Evolutionary conservation across 306 rosid species (phyloP).

Genomic region (Boehmeria nivea): DNA sequence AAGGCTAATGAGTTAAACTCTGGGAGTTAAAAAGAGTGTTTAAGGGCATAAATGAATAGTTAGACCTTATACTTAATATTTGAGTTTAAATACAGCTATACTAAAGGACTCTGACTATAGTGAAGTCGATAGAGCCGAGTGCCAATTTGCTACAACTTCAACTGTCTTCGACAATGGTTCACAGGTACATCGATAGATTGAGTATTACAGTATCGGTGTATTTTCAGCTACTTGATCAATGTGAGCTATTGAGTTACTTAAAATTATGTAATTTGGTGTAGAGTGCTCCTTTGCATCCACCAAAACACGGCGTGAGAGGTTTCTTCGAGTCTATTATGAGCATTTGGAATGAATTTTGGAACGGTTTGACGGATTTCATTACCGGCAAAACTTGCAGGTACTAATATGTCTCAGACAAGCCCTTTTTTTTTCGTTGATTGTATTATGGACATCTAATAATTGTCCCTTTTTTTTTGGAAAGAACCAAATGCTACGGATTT

Average conservation of each 20-base stretch:
- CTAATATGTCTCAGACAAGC: background rate
- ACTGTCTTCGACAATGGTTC: conserved; percentile 88
- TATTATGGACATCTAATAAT: background rate
- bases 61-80: conserved; percentile 4
- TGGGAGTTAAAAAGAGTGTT: background rate
- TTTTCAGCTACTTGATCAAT: no score
- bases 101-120: conserved; percentile 79
- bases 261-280: conserved; percentile 21
- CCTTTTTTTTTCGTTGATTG: background rate
- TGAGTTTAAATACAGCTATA: conserved; percentile 50
- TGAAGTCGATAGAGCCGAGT: conserved; percentile 91
- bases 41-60: background rate
- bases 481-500: conserved; percentile 69
- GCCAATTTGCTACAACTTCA: conserved; percentile 80
- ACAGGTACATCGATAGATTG: conserved; percentile 49
- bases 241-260: background rate
- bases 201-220: background rate
- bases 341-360: conserved; percentile 62
- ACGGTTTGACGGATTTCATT: conserved; percentile 46
- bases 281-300: conserved; percentile 67
- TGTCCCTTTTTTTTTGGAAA: conserved; percentile 26
- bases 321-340: conserved; percentile 59
- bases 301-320: conserved; percentile 46
- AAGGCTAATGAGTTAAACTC: conserved; percentile 23
- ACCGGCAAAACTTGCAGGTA: conserved; percentile 86